Percentiles rank a stretch among this genome's conserved stretches.
Evolutionary conservation across 2,329 filamentous ascomycete species (phyloP).

Genomic region (Claviceps sp.): DNA sequence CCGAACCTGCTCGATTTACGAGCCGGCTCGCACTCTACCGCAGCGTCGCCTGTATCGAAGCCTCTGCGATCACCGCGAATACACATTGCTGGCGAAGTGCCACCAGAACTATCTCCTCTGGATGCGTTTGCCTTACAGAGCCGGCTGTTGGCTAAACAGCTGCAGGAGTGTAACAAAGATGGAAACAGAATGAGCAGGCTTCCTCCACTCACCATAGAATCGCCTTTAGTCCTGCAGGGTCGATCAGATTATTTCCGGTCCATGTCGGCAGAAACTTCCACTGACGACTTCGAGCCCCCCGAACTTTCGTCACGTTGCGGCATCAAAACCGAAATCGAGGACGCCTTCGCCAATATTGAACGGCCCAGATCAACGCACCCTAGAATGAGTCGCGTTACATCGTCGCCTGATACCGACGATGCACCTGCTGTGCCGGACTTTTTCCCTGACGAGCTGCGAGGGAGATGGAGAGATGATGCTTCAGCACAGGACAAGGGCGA

Average conservation of each 20-base stretch:
- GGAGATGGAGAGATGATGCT: slow-evolving; percentile 25
- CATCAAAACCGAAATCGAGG: slow-evolving; percentile 42
- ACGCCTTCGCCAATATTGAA: slow-evolving; percentile 33
- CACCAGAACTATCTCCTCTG: slow-evolving; percentile 82
- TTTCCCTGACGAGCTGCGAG: slow-evolving; percentile 26
- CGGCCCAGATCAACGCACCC: slow-evolving; percentile 65
- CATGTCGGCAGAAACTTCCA: slow-evolving; percentile 48
- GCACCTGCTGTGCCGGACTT: slow-evolving; percentile 32
- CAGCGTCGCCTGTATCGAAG: slow-evolving; percentile 30
- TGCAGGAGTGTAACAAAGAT: slow-evolving; percentile 63
- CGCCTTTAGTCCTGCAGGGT: slow-evolving; percentile 61
- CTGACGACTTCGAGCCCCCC: slow-evolving; percentile 25
- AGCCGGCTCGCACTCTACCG: slow-evolving; percentile 40
- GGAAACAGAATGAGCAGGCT: slow-evolving; percentile 75
- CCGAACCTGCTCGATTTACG: slow-evolving; percentile 48
- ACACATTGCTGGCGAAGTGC: slow-evolving; percentile 66
- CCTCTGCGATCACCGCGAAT: slow-evolving; percentile 60
- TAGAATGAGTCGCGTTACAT: slow-evolving; percentile 51
- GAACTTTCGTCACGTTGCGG: slow-evolving; percentile 24
- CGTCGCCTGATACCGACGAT: slow-evolving; percentile 27
- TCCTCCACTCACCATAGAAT: slow-evolving; percentile 69
- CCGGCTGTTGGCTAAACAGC: slow-evolving; percentile 70
- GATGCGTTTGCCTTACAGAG: slow-evolving; percentile 93
- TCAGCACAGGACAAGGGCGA: slow-evolving; percentile 24
- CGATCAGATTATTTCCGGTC: slow-evolving; percentile 74